These are phyloP conservation scores for Exidia glandulosa DNA, from an alignment of 768 basidiomycete species.

Conservation along the genomic window DNA sequence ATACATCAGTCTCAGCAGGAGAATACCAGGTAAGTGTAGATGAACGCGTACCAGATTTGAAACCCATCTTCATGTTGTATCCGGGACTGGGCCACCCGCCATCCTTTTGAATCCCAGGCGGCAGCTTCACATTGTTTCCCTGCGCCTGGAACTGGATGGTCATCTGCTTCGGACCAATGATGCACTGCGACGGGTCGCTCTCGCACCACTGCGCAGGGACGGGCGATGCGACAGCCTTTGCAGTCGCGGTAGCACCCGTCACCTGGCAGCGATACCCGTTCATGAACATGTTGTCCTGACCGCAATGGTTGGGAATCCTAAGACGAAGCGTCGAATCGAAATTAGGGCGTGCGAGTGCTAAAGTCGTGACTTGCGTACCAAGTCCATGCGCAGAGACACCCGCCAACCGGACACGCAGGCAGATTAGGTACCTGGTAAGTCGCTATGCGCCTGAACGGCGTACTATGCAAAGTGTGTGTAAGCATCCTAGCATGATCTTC, in stretches of 20 bases:
- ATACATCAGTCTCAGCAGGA: too few species aligned
- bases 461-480: neutral
- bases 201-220: constrained; percentile 4
- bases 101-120: neutral
- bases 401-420: constrained; percentile 2
- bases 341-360: neutral
- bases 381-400: constrained; percentile 5
- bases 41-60: neutral
- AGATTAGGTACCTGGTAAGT: constrained; percentile 3
- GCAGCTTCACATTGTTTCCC: constrained; percentile 3
- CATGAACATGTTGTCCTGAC: constrained; percentile 5
- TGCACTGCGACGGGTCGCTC: neutral
- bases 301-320: neutral
- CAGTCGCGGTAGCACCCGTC: neutral
- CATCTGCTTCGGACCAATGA: constrained; percentile 5
- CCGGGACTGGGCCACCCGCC: constrained; percentile 1
- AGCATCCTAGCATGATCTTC: too few species aligned
- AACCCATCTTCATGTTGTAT: neutral
- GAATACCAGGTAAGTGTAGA: too few species aligned
- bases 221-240: neutral
- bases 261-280: constrained; percentile 3
- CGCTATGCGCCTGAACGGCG: constrained; percentile 4
- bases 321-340: neutral
- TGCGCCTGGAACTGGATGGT: constrained; percentile 2
- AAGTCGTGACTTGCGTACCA: too few species aligned